A percentile compares a stretch with the other conserved stretches of the same genome.
phyloP scores from a whole-genome alignment of 1,139 yeast species.

The Saccharomyces hybrid region DNA sequence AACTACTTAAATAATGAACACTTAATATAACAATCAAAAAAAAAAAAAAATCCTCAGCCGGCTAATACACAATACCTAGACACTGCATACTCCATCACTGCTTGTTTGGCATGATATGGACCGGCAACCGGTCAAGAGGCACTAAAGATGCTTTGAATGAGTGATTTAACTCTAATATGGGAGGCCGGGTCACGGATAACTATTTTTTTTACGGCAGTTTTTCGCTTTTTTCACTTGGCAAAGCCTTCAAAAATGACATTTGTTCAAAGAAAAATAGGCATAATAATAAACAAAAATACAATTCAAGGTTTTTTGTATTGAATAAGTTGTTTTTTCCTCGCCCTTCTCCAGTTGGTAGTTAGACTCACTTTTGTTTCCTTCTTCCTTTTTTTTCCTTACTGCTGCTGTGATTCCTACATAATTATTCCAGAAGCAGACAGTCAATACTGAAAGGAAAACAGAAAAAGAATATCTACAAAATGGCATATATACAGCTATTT shows the following conservation, averaged over 20 bases:
- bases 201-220: neutral
- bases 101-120: neutral
- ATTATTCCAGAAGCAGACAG: neutral
- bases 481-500: neutral
- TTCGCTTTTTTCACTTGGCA: neutral
- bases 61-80: neutral
- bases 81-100: neutral
- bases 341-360: neutral
- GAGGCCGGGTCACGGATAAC: neutral
- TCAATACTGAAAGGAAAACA: neutral
- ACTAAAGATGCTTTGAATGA: neutral
- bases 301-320: neutral
- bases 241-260: constrained; percentile 3
- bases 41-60: neutral
- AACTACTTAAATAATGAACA: constrained; percentile 1
- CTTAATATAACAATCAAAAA: neutral
- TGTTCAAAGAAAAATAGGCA: neutral
- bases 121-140: neutral
- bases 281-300: neutral
- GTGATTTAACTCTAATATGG: neutral
- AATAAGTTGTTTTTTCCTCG: neutral
- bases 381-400: neutral
- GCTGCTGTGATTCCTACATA: neutral
- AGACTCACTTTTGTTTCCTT: neutral
- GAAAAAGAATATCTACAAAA: neutral